phyloP scores from a whole-genome alignment of 768 basidiomycete genomes.

The Udeniomyces megalosporus region DNA sequence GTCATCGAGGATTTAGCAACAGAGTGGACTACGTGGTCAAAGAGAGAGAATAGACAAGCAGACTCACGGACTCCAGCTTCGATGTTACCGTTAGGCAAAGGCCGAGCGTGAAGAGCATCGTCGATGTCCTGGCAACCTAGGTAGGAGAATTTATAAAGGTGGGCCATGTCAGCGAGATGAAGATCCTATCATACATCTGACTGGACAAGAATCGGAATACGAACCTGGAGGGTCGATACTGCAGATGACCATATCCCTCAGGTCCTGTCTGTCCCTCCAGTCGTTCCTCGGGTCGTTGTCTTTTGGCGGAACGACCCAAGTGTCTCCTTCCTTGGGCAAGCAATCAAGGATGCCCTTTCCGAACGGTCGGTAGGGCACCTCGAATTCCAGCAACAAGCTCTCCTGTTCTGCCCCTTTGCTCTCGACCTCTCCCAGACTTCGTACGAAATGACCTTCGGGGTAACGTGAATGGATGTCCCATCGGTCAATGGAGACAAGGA shows the following conservation, averaged over 20 bases:
- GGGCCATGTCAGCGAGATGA: too few species aligned
- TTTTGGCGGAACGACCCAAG: conserved; percentile 83
- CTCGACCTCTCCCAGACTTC: conserved; percentile 74
- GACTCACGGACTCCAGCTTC: conserved; percentile 94
- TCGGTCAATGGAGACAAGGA: conserved; percentile 82
- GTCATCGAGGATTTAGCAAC: too few species aligned
- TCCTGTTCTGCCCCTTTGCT: conserved; percentile 95
- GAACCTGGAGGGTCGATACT: conserved; percentile 91
- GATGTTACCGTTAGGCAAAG: conserved; percentile 77
- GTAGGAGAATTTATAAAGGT: too few species aligned
- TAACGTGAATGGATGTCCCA: conserved; percentile 80
- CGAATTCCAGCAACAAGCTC: conserved; percentile 79
- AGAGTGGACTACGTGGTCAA: not conserved
- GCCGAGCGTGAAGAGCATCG: conserved; percentile 82
- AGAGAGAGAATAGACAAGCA: not conserved
- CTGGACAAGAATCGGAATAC: too few species aligned
- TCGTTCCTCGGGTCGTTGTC: conserved; percentile 32
- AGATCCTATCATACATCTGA: too few species aligned
- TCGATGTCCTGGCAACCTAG: conserved; percentile 98
- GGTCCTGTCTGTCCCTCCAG: conserved; percentile 76
- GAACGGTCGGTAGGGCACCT: conserved; percentile 89
- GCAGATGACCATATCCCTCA: conserved; percentile 71
- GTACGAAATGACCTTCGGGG: conserved; percentile 92
- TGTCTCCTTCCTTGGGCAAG: conserved; percentile 71
- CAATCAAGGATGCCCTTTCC: conserved; percentile 89